Conservation (phyloP, 2,329 filamentous ascomycete species). For the Fonsecaea multimorphosa region DNA sequence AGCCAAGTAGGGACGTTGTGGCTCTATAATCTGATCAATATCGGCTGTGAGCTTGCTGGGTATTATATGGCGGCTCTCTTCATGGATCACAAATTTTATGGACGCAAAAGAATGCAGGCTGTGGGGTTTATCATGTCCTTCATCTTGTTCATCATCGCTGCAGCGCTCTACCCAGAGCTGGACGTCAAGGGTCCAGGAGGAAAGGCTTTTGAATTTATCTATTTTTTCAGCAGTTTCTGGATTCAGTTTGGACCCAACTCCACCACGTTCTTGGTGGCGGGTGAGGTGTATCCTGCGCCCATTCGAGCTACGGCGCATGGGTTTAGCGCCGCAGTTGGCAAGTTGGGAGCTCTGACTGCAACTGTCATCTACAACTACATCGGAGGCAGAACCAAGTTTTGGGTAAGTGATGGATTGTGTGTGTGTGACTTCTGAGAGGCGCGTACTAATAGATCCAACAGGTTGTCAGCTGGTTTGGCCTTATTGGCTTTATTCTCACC, state of each 20-base stretch:
- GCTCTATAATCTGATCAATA: slow-evolving; percentile 92
- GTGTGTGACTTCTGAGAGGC: slow-evolving; percentile 39
- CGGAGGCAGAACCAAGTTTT: slow-evolving; percentile 58
- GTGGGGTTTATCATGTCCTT: slow-evolving; percentile 91
- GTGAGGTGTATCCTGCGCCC: slow-evolving; percentile 91
- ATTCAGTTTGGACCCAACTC: slow-evolving; percentile 98
- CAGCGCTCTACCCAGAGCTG: slow-evolving; percentile 69
- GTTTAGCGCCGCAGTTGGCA: slow-evolving; percentile 89
- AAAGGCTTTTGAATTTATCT: slow-evolving; percentile 87
- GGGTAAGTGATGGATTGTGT: not conserved
- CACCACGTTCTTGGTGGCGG: slow-evolving; percentile 93
- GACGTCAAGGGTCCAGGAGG: slow-evolving; percentile 10
- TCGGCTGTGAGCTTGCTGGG: slow-evolving; percentile 79
- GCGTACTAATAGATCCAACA: slow-evolving; percentile 75
- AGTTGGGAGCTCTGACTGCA: slow-evolving; percentile 86
- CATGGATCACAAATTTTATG: slow-evolving; percentile 95
- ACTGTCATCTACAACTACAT: slow-evolving; percentile 96
- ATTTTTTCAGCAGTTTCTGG: slow-evolving; percentile 97
- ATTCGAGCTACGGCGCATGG: slow-evolving; percentile 95
- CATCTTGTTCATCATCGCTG: slow-evolving; percentile 88
- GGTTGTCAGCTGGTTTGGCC: slow-evolving; percentile 93
- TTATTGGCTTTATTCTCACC: slow-evolving; percentile 82
- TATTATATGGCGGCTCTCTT: slow-evolving; percentile 87
- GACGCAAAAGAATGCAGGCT: slow-evolving; percentile 95
- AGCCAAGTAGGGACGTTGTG: slow-evolving; percentile 76